A percentile compares a stretch with the other conserved stretches of the same genome.
These are phyloP conservation scores for Chytriomyces sp. DNA, from an alignment of 192 early-diverging fungal genomes.

Conservation along the genomic window DNA sequence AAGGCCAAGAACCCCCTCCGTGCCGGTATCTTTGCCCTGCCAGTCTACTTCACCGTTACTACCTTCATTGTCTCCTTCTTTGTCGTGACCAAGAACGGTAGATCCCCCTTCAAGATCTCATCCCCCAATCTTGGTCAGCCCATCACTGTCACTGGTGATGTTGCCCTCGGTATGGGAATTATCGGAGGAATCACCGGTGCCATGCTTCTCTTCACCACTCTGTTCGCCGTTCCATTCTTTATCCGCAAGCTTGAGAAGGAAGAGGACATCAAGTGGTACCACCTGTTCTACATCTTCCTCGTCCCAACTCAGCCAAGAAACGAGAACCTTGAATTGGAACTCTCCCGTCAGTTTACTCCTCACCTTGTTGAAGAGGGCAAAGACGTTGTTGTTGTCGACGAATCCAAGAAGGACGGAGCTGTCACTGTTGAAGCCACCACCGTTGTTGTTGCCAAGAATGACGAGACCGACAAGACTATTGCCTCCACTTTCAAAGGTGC, in stretches of 20 bases:
- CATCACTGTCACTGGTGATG: slow-evolving; percentile 4
- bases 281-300: slow-evolving; percentile 65
- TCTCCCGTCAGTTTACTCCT: slow-evolving; percentile 17
- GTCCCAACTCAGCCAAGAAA: slow-evolving; percentile 55
- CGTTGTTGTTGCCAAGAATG: no score
- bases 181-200: slow-evolving; percentile 64
- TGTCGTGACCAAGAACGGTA: slow-evolving; percentile 72
- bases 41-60: slow-evolving; percentile 74
- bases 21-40: slow-evolving; percentile 70
- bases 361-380: slow-evolving; percentile 25
- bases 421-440: slow-evolving; percentile 37
- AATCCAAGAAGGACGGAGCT: slow-evolving; percentile 40
- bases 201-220: slow-evolving; percentile 60
- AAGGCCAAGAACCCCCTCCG: slow-evolving; percentile 67
- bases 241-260: slow-evolving; percentile 65
- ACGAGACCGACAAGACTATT: slow-evolving; percentile 14
- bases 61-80: slow-evolving; percentile 69
- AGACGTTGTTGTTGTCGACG: slow-evolving; percentile 27
- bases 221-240: slow-evolving; percentile 74
- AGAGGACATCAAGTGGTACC: slow-evolving; percentile 77
- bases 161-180: slow-evolving; percentile 65
- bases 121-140: slow-evolving; percentile 14
- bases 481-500: slow-evolving; percentile 3
- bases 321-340: slow-evolving; percentile 26
- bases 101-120: slow-evolving; percentile 27